phyloP scores from a whole-genome alignment of 1,284 basidiomycete species.

The Mrakiaceae sp. region DNA sequence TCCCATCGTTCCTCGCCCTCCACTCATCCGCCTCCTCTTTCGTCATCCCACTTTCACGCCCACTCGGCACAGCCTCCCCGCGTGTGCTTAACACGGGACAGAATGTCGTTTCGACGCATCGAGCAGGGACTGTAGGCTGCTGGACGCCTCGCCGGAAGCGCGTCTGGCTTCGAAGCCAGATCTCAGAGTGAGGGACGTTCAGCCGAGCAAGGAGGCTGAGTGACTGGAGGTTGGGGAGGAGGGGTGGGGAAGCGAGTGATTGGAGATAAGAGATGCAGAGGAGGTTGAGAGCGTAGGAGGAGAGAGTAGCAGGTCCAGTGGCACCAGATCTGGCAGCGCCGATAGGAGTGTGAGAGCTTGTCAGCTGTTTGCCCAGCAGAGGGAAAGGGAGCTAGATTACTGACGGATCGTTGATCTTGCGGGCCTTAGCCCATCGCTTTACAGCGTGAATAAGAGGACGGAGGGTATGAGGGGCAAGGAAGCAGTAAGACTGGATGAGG shows the following conservation, averaged over 20 bases:
- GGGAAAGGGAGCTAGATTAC: constrained; percentile 15
- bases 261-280: constrained; percentile 36
- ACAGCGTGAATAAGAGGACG: constrained; percentile 32
- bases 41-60: neutral
- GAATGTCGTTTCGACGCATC: constrained; percentile 4
- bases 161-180: constrained; percentile 10
- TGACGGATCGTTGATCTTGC: constrained; percentile 32
- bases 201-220: constrained; percentile 25
- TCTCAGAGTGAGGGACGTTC: constrained; percentile 30
- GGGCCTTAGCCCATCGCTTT: constrained; percentile 31
- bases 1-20: constrained; percentile 19
- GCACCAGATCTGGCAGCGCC: neutral
- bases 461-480: constrained; percentile 30
- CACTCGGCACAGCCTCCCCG: neutral
- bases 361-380: neutral
- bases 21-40: neutral
- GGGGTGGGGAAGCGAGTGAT: constrained; percentile 4
- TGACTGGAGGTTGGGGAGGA: constrained; percentile 30
- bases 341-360: neutral
- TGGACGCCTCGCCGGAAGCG: too few species aligned
- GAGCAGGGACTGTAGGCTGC: neutral
- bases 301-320: constrained; percentile 26
- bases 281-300: constrained; percentile 33
- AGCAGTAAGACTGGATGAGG: constrained; percentile 34
- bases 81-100: neutral